Base-by-base conservation (phyloP, 2,329 filamentous ascomycete species). In the Cladophialophora immunda region DNA sequence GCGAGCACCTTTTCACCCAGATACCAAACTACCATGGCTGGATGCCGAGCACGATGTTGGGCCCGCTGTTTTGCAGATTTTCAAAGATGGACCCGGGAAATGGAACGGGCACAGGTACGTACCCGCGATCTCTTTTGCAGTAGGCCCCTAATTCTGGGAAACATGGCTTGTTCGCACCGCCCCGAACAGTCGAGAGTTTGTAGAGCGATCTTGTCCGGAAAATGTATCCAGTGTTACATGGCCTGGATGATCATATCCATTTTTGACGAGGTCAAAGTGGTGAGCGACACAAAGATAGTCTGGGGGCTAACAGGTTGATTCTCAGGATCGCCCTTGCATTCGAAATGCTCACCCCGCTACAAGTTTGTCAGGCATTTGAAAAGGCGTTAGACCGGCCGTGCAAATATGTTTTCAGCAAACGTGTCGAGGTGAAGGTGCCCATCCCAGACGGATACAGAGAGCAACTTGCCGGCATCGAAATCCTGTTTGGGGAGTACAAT, bases 11-110 rank as follows among this genome's bases (percentile, higher is more conserved):
- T 98, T 98, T 78, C 92, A 97, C 74, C 92, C 93, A 1, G 87
- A 97, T 73, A 91, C 90, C 65, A 92, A 93, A 70, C 84, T 99
- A 41, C 95, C 95, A 0, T 99, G 94, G 93, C 83, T 99, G 45
- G 95, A 99, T 76, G 93, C 94, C 4, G 95, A 98, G 79, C 94
- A 98, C 76, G 95, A 99, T 74, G 90, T 97, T 52, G 95, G 95
- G 3, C 93, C 95, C 1, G 92, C 94, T 1, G 88, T 98, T 55
- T 83, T 97, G 64, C 94, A 98, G 77, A 90, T 98, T 64, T 94
- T 98, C 85, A 98, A 97, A 79, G 94, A 98, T 77, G 94, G 94
- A 1, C 86, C 92, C 4, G 84, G 86, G 71, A 93, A 92, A 78
- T 98, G 94, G 94, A 89, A 90, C 74, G 88, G 88, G 55, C 87